These are phyloP conservation scores for Geosmithia morbida DNA, from an alignment of 2,329 filamentous ascomycete genomes.

Conservation along the genomic window DNA sequence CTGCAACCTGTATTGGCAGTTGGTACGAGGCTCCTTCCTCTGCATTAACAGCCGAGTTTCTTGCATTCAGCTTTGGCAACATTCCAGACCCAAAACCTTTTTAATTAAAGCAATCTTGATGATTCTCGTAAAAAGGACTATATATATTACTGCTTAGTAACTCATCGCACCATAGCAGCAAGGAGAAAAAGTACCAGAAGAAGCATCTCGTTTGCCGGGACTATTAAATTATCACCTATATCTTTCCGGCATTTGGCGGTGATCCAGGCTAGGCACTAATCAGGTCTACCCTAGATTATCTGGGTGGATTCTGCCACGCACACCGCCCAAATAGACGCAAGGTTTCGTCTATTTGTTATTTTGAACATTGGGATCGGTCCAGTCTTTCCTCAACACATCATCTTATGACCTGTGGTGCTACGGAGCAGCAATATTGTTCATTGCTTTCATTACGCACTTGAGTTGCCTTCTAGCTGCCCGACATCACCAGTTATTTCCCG, in stretches of 20 bases:
- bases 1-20: too few species aligned
- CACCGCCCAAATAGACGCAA: neutral
- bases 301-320: conserved; percentile 1
- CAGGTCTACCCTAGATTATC: neutral
- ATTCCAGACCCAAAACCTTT: too few species aligned
- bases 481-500: neutral
- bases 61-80: too few species aligned
- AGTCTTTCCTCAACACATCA: neutral
- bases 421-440: neutral
- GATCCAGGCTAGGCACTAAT: neutral
- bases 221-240: neutral
- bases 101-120: too few species aligned
- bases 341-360: neutral
- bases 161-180: too few species aligned
- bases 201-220: too few species aligned
- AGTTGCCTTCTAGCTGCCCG: neutral
- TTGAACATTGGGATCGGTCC: neutral
- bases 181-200: too few species aligned
- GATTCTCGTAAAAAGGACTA: too few species aligned
- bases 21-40: too few species aligned
- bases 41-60: too few species aligned
- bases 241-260: neutral
- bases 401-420: neutral
- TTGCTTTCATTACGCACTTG: neutral
- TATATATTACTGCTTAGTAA: too few species aligned